Evolutionary conservation across 768 basidiomycete genomes (phyloP), one percentile per base, ranked within the genome.

Genomic region (Calocybe indica): DNA sequence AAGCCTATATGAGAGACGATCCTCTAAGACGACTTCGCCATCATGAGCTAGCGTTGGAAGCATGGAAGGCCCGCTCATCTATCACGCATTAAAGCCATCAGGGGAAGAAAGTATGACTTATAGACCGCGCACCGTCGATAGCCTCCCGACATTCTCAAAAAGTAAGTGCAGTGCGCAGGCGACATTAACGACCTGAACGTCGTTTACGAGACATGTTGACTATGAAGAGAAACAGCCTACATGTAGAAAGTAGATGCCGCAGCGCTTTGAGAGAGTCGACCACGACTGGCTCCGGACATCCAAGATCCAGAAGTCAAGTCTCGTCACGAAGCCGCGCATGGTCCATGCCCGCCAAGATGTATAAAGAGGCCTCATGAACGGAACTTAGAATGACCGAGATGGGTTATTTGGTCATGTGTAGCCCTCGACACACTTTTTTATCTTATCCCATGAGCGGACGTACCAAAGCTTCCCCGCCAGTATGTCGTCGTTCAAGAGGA

Each of bases 401-500:
- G 22, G 22, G 22, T 22, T 22, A 22, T 22, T 22, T 22, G 22
- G 22, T 22, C 22, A 22, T 22, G 22, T 22, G 22, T 22, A 4
- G 22, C 22, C 22, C 22, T 22, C 22, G 22, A 22, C 4, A 22
- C 22, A 4, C 22, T 4, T 22, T 22, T 22, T 22, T 22, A 22
- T 22, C 22, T 22, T 4, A 22, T 22, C 22, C 22, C 22, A n/a
- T n/a, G n/a, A n/a, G n/a, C n/a, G n/a, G n/a, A n/a, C n/a, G n/a
- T n/a, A n/a, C n/a, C n/a, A n/a, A n/a, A n/a, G 22, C 22, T 4
- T 22, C 22, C 22, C 22, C 22, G 29, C n/a, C 15, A 43, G 12
- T 11, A 87, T 88, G 86, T 85, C 83, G 52, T 86, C 85, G n/a
- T 90, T 90, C 82, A 89, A 83, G 64, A 74, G 85, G 54, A 84